phyloP scores from a whole-genome alignment of 768 basidiomycete genomes.

The Austroboletus eburneus region DNA sequence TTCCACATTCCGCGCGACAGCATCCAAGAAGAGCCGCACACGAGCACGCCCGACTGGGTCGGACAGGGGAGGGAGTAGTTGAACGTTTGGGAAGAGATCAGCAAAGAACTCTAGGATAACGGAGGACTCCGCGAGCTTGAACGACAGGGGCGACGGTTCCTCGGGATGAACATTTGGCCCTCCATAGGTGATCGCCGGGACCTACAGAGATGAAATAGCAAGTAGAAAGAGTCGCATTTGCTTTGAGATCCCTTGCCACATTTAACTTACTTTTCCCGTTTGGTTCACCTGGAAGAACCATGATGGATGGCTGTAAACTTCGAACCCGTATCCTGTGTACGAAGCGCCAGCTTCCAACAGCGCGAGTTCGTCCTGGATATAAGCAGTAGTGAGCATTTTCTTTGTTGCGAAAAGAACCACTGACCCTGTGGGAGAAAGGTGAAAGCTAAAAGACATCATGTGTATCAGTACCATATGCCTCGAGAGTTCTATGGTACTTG shows the following conservation, averaged over 20 bases:
- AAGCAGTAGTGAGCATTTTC: too few species aligned
- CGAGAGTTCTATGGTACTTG: constrained; percentile 11
- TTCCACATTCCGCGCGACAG: constrained; percentile 41
- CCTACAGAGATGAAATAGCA: constrained; percentile 26
- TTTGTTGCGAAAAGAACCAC: constrained; percentile 5
- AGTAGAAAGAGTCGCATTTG: neutral
- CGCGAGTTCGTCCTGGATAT: constrained; percentile 49
- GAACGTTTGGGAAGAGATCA: constrained; percentile 46
- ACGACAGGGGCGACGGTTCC: constrained; percentile 52
- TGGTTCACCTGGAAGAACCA: constrained; percentile 66
- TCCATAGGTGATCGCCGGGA: constrained; percentile 59
- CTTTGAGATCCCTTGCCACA: neutral
- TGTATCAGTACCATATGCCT: neutral
- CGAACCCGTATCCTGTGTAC: constrained; percentile 50
- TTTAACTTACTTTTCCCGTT: constrained; percentile 44
- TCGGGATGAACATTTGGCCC: constrained; percentile 52
- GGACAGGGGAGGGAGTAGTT: constrained; percentile 41
- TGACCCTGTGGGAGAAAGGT: constrained; percentile 51
- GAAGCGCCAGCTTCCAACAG: constrained; percentile 49
- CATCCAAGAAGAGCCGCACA: constrained; percentile 59
- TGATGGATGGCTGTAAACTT: constrained; percentile 58
- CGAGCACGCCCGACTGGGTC: constrained; percentile 53
- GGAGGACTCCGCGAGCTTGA: constrained; percentile 60
- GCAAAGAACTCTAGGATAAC: constrained; percentile 64
- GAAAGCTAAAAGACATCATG: constrained; percentile 40